These are phyloP conservation scores for Gelatoporia subvermispora DNA, from an alignment of 768 basidiomycete genomes.

Conservation along the genomic window DNA sequence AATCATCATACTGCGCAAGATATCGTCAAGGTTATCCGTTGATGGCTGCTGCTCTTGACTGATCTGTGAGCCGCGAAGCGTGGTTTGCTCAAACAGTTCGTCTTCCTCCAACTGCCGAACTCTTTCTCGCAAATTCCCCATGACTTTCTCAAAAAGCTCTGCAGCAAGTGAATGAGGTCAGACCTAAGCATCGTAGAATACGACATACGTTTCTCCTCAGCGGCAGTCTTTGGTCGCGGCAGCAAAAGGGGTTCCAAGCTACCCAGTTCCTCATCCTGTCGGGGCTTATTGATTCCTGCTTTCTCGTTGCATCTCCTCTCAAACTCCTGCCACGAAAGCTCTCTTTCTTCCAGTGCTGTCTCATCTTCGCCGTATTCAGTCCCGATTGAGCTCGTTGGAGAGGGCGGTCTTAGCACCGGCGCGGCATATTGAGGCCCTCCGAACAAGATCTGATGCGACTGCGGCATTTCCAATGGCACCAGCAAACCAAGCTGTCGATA, in stretches of 20 bases:
- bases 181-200: neutral
- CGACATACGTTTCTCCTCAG: slow-evolving; percentile 39
- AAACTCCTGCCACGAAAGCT: slow-evolving; percentile 34
- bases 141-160: slow-evolving; percentile 35
- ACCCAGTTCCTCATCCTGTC: slow-evolving; percentile 33
- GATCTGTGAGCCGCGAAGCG: slow-evolving; percentile 32
- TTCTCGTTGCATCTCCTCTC: slow-evolving; percentile 29
- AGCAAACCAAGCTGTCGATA: neutral
- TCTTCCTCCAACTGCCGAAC: slow-evolving; percentile 40
- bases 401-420: slow-evolving; percentile 41
- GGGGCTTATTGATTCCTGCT: slow-evolving; percentile 31
- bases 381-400: slow-evolving; percentile 43
- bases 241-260: slow-evolving; percentile 28
- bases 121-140: slow-evolving; percentile 32
- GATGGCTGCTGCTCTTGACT: slow-evolving; percentile 31
- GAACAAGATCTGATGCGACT: slow-evolving; percentile 9
- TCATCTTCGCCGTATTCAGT: slow-evolving; percentile 44
- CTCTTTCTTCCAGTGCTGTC: slow-evolving; percentile 36
- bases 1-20: slow-evolving; percentile 39
- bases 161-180: neutral
- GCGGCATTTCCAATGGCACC: slow-evolving; percentile 2
- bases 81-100: slow-evolving; percentile 36
- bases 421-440: slow-evolving; percentile 31
- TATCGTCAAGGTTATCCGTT: slow-evolving; percentile 31
- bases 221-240: slow-evolving; percentile 25